Evolutionary conservation across 306 rosid species (phyloP), one percentile per base, ranked within the genome.

Genomic region (Dalbergia oliveri): DNA sequence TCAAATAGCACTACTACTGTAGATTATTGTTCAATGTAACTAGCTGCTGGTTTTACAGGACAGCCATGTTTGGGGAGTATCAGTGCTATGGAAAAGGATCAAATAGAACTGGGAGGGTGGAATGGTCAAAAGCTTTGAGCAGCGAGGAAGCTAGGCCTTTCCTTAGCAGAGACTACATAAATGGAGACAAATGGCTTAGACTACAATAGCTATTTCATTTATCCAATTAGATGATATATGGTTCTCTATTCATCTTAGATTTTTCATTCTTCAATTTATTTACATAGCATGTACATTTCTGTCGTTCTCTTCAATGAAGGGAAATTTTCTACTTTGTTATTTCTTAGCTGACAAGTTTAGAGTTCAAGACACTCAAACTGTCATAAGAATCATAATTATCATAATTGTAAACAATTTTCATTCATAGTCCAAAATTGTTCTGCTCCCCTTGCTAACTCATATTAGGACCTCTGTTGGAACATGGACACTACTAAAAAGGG

Each of bases 131-230:
- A 71, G 61, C 86, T 70, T 81, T 89, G 19, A 84, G 37, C 73
- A 21, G 49, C 5, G 84, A 58, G 8, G 85, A 93, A 68, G 89
- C 82, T 10, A 69, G 9, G 79, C 85, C 88, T 68, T 91, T 78
- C 72, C 19, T 89, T 50, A 80, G 77, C 63, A 79, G 69, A 70
- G 82, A 73, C 6, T 92, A 76, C 85, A 92, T 92, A 39, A 50
- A 84, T 44, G 93, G 91, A 79, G 81, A 90, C 1, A 82, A 66
- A 45, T 90, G 97, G 97, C 97, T 92, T 15, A 84, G 84, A 77
- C 59, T 90, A 21, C 56, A 33, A 47, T 83, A 76, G 34, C 67
- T 35, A 37, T 65, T 13, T 49, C 14, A 64, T 8, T 26, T 8
- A 15, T 18, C 14, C 14, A 47, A 66, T 47, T 19, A 11, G 13